Evolutionary conservation across 139 green algal genomes (phyloP).

Genomic region (Astrephomene gubernaculifera): DNA sequence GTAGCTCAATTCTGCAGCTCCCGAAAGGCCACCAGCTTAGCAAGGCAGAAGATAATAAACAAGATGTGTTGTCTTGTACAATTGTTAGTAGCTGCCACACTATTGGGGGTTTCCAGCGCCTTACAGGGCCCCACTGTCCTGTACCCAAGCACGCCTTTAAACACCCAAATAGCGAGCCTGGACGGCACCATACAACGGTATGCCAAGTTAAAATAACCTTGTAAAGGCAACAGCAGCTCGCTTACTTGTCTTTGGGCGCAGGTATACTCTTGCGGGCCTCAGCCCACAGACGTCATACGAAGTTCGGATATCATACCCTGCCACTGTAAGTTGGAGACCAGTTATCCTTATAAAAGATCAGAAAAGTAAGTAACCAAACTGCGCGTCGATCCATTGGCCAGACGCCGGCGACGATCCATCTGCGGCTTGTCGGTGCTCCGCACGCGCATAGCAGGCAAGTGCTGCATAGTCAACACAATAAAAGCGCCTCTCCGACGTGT

Average conservation of each 20-base stretch:
- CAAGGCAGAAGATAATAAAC: no score
- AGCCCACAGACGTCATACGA: slow-evolving; percentile 55
- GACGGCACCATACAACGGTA: neutral
- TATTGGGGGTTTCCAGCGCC: no score
- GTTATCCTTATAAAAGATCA: no score
- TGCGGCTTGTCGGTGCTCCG: neutral
- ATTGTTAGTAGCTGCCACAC: no score
- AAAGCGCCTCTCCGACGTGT: no score
- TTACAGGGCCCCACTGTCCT: neutral
- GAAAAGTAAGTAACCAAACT: no score
- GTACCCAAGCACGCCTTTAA: neutral
- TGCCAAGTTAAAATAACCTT: neutral
- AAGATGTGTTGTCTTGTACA: no score
- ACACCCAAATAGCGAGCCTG: neutral
- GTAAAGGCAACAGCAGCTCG: neutral
- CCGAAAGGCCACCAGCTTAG: no score
- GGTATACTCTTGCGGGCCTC: slow-evolving; percentile 44
- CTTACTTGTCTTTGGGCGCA: neutral
- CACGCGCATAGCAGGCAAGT: neutral
- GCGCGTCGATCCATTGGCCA: neutral
- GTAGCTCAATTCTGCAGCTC: no score
- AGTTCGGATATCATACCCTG: slow-evolving; percentile 61
- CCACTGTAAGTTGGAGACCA: slow-evolving; percentile 37
- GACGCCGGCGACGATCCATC: neutral
- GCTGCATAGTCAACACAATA: neutral